Percentiles rank a stretch among this genome's conserved stretches.
phyloP scores from a whole-genome alignment of 2,329 filamentous ascomycete species.

The Zymoseptoria brevis region DNA sequence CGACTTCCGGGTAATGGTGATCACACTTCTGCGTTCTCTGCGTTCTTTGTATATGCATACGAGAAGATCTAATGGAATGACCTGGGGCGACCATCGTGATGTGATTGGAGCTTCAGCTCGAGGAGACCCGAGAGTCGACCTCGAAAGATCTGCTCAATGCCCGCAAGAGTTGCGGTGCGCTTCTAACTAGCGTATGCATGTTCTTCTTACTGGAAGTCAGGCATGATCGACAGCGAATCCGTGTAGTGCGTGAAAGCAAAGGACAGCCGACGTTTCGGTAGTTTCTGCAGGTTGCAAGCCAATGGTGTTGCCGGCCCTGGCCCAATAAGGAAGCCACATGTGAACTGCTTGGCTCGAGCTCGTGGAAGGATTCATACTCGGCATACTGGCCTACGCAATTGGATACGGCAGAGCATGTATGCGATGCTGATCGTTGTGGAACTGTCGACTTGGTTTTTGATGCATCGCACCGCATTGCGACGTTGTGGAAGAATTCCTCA shows the following conservation, averaged over 20 bases:
- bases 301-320: neutral
- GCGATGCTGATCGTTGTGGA: too few species aligned
- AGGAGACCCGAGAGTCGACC: neutral
- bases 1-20: neutral
- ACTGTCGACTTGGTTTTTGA: too few species aligned
- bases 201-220: neutral
- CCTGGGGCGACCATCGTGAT: neutral
- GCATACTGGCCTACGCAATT: neutral
- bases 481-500: neutral
- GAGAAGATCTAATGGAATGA: neutral
- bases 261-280: neutral
- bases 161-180: too few species aligned
- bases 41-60: neutral
- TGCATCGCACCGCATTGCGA: neutral
- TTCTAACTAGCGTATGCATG: neutral
- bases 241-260: neutral
- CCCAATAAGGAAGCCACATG: neutral
- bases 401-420: too few species aligned
- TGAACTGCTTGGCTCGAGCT: neutral
- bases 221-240: neutral
- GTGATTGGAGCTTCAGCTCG: neutral
- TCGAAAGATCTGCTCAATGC: neutral
- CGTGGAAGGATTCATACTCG: neutral
- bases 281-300: neutral
- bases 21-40: neutral